Evolutionary conservation across 208 protist species (phyloP).

Genomic region (Borovskyia barvae): DNA sequence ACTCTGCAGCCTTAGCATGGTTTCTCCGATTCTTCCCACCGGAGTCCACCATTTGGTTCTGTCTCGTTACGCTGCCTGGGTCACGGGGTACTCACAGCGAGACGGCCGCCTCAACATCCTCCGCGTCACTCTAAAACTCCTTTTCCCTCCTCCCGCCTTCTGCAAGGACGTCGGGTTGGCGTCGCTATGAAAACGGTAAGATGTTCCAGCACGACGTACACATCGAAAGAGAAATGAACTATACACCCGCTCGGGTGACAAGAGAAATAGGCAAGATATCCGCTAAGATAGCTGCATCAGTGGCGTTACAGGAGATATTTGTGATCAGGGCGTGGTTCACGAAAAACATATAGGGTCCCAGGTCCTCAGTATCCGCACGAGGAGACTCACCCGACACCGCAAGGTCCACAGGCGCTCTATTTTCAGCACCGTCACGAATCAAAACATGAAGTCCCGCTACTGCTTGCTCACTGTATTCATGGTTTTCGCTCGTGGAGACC

Average conservation of each 20-base stretch:
- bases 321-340: constrained; percentile 54
- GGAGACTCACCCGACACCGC: constrained; percentile 33
- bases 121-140: too few species aligned
- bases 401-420: constrained; percentile 35
- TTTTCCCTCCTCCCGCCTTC: too few species aligned
- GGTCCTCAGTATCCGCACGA: constrained; percentile 4
- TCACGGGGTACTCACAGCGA: too few species aligned
- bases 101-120: too few species aligned
- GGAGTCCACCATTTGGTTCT: too few species aligned
- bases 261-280: constrained; percentile 26
- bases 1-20: too few species aligned
- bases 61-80: too few species aligned
- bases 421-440: constrained; percentile 34
- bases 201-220: background rate
- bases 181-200: too few species aligned
- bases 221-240: background rate
- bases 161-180: too few species aligned
- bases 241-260: constrained; percentile 16
- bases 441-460: constrained; percentile 31
- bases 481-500: constrained; percentile 10
- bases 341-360: constrained; percentile 46
- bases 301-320: constrained; percentile 30
- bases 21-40: too few species aligned
- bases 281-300: constrained; percentile 19
- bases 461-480: constrained; percentile 1